Conservation (phyloP, 2,329 filamentous ascomycete species). For the Penicillium sp. region DNA sequence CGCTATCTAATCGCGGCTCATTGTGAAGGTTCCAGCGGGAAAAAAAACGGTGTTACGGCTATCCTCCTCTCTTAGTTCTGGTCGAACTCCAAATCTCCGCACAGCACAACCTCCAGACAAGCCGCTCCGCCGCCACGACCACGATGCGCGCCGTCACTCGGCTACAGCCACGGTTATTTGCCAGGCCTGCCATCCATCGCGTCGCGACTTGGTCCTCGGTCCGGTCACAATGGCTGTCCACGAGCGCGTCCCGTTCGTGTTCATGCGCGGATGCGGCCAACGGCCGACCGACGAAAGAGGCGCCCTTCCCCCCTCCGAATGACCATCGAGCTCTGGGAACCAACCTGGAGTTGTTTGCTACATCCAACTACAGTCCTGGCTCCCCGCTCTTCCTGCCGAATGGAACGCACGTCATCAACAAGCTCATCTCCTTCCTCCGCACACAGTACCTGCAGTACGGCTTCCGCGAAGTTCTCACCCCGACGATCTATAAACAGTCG, state of each 20-base stretch:
- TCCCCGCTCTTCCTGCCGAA: constrained; percentile 80
- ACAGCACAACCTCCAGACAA: neutral
- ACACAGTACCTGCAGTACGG: constrained; percentile 79
- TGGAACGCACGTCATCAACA: constrained; percentile 76
- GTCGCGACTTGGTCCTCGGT: neutral
- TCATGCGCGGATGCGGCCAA: constrained; percentile 21
- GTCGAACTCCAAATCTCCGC: neutral
- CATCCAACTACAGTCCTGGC: constrained; percentile 72
- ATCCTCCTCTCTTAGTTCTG: too few species aligned
- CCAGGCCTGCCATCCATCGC: constrained; percentile 3
- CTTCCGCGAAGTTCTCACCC: constrained; percentile 82
- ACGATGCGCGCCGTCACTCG: constrained; percentile 19
- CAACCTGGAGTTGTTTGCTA: constrained; percentile 69
- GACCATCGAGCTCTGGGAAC: constrained; percentile 49
- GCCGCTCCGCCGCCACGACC: constrained; percentile 9
- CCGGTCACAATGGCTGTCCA: constrained; percentile 15
- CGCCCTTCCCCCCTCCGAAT: constrained; percentile 33
- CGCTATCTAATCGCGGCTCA: too few species aligned
- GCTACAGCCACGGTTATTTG: constrained; percentile 11
- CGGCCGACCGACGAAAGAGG: constrained; percentile 7
- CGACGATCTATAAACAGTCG: constrained; percentile 83
- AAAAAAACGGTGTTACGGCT: too few species aligned
- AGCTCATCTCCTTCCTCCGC: constrained; percentile 72
- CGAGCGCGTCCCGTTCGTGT: constrained; percentile 14
- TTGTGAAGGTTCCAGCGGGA: too few species aligned